Conservation (phyloP, 2,329 filamentous ascomycete genomes). For the Aureobasidium sp. region DNA sequence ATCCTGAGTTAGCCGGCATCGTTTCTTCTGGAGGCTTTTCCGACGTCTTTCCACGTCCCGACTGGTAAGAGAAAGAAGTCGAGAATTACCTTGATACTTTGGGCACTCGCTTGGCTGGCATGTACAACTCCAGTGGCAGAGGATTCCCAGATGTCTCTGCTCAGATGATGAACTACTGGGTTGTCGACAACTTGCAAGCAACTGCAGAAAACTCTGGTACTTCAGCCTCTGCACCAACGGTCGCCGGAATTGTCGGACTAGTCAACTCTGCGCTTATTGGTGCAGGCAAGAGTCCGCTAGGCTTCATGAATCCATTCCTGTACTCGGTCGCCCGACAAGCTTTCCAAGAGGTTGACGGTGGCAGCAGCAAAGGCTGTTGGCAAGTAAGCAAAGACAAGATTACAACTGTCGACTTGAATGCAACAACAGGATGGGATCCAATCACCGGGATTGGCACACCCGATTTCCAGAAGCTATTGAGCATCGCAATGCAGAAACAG, state of each 20-base stretch:
- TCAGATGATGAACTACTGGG: slow-evolving; percentile 33
- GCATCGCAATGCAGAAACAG: not conserved
- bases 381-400: too few relatives aligned
- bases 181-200: slow-evolving; percentile 25
- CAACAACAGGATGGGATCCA: slow-evolving; percentile 25
- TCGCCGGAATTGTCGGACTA: slow-evolving; percentile 48
- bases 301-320: slow-evolving; percentile 44
- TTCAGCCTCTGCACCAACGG: slow-evolving; percentile 46
- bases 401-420: not conserved
- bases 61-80: slow-evolving; percentile 35
- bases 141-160: slow-evolving; percentile 40
- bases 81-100: slow-evolving; percentile 30
- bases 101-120: slow-evolving; percentile 26
- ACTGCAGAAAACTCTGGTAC: slow-evolving; percentile 34
- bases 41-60: slow-evolving; percentile 18
- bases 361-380: slow-evolving; percentile 25
- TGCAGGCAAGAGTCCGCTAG: slow-evolving; percentile 38
- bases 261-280: slow-evolving; percentile 52
- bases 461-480: not conserved
- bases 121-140: slow-evolving; percentile 38
- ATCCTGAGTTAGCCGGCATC: not conserved
- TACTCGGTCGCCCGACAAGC: slow-evolving; percentile 44
- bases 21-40: not conserved
- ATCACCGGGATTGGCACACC: slow-evolving; percentile 24
- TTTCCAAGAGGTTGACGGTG: slow-evolving; percentile 40